These are phyloP conservation scores for Trametes coccinea DNA, from an alignment of 768 basidiomycete species.

Conservation along the genomic window DNA sequence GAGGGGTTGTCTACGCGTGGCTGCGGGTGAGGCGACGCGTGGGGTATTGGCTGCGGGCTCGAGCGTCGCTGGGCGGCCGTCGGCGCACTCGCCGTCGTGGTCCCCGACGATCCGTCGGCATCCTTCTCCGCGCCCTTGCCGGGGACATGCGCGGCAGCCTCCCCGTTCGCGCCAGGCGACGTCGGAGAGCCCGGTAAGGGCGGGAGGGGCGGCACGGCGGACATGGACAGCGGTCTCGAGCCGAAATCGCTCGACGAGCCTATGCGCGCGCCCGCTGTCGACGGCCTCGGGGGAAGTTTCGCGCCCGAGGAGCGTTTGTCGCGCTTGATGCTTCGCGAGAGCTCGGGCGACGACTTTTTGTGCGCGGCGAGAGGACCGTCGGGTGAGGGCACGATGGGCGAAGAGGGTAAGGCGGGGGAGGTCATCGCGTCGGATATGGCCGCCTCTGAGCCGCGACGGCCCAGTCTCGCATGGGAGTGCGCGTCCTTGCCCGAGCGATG, in stretches of 20 bases:
- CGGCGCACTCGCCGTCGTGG: neutral
- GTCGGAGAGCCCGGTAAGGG: slow-evolving; percentile 26
- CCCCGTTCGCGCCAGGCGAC: slow-evolving; percentile 8
- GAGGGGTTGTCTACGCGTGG: neutral
- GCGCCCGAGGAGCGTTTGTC: slow-evolving; percentile 5
- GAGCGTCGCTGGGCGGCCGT: neutral
- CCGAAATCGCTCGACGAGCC: slow-evolving; percentile 12
- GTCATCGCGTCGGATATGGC: slow-evolving; percentile 6
- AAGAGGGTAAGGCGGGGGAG: neutral
- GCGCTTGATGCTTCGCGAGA: slow-evolving; percentile 14
- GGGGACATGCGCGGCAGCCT: neutral
- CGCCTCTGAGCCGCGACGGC: slow-evolving; percentile 13
- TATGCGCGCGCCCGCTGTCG: slow-evolving; percentile 40
- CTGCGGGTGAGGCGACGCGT: neutral
- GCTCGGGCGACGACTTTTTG: slow-evolving; percentile 28
- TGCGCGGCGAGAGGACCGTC: slow-evolving; percentile 7
- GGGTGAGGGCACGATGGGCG: slow-evolving; percentile 9
- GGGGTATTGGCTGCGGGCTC: neutral
- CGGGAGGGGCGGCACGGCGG: slow-evolving; percentile 19
- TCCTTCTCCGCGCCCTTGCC: neutral
- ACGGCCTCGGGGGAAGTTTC: slow-evolving; percentile 36
- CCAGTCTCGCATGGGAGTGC: neutral
- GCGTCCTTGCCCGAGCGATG: neutral
- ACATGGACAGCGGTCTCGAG: slow-evolving; percentile 13
- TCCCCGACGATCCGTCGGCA: neutral